Conservation (phyloP, 202 grass and related monocot genomes). For the Digitaria exilis region DNA sequence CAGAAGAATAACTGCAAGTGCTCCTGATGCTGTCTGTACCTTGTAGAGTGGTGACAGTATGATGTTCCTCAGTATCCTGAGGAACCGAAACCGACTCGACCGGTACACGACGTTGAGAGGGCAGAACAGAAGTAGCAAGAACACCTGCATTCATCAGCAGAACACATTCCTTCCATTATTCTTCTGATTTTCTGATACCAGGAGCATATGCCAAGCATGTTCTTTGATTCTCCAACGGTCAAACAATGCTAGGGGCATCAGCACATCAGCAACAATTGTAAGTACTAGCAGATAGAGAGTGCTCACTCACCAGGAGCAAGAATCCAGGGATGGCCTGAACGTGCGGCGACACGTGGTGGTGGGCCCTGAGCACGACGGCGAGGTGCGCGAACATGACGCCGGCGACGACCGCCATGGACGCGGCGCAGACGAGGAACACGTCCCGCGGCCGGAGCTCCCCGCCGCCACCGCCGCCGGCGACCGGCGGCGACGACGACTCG, state of each 20-base stretch:
- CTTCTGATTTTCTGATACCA: too few relatives aligned
- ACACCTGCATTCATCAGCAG: slow-evolving; percentile 36
- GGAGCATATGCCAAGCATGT: slow-evolving; percentile 26
- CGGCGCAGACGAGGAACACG: slow-evolving; percentile 64
- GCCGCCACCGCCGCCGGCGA: slow-evolving; percentile 21
- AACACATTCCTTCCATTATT: slow-evolving; percentile 40
- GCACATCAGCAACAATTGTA: slow-evolving; percentile 3
- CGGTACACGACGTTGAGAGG: slow-evolving; percentile 64
- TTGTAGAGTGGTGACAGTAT: slow-evolving; percentile 76
- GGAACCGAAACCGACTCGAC: slow-evolving; percentile 59
- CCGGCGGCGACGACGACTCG: slow-evolving; percentile 29
- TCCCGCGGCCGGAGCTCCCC: slow-evolving; percentile 68
- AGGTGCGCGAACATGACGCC: slow-evolving; percentile 74
- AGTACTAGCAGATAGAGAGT: not conserved
- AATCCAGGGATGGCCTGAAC: slow-evolving; percentile 67
- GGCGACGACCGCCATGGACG: slow-evolving; percentile 59
- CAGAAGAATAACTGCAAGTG: not conserved
- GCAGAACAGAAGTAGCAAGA: slow-evolving; percentile 66
- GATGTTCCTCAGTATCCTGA: slow-evolving; percentile 66
- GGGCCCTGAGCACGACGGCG: slow-evolving; percentile 41
- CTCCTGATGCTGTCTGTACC: slow-evolving; percentile 35
- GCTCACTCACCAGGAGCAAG: slow-evolving; percentile 71
- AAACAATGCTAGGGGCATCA: not conserved
- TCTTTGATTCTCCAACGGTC: not conserved
- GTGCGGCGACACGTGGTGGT: slow-evolving; percentile 42